phyloP scores from a whole-genome alignment of 306 rosid genomes.

The Vachellia pachyceras region DNA sequence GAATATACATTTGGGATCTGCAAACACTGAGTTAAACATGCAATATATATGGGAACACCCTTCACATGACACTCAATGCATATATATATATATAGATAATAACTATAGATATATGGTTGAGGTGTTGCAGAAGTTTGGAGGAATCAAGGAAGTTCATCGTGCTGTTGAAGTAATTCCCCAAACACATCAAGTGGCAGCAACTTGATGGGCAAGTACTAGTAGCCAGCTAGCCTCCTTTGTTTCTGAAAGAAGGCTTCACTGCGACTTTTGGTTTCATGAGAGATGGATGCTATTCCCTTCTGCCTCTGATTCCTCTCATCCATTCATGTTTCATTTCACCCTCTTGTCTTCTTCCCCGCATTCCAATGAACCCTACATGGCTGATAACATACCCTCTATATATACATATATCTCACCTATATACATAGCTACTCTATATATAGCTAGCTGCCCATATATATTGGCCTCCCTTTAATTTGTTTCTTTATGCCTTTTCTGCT shows the following conservation, averaged over 20 bases:
- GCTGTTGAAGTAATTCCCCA: conserved; percentile 53
- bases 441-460: neutral
- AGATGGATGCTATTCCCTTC: conserved; percentile 51
- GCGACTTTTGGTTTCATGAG: conserved; percentile 36
- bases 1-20: too few species aligned
- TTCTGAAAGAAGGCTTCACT: conserved; percentile 31
- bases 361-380: conserved; percentile 36
- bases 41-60: too few species aligned
- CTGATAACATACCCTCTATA: neutral
- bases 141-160: conserved; percentile 45
- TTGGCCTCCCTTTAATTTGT: neutral
- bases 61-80: too few species aligned
- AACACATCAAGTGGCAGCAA: conserved; percentile 33
- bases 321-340: conserved; percentile 3
- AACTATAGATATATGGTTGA: neutral
- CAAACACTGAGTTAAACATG: too few species aligned
- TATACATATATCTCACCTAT: neutral
- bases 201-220: conserved; percentile 13
- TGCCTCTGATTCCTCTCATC: conserved; percentile 40
- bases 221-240: conserved; percentile 25
- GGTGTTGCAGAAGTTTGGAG: conserved; percentile 41
- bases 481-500: neutral
- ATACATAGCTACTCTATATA: neutral
- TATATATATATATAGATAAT: too few species aligned
- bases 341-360: conserved; percentile 25